Conservation (phyloP, 345 rosid genomes). For the Pelargonium nanum region DNA sequence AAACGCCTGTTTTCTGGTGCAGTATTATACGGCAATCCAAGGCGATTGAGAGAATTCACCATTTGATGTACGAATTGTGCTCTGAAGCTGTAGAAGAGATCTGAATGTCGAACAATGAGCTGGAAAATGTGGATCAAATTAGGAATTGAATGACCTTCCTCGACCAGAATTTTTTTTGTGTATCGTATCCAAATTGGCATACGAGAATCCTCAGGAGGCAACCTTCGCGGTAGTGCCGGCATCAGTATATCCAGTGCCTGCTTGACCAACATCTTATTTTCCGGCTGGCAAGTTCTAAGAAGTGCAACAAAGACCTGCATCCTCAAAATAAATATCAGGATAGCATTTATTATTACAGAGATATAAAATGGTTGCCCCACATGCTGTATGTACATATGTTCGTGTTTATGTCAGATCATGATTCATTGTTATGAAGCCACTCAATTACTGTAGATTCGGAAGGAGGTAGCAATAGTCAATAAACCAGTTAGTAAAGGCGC, state of each 20-base stretch:
- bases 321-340: constrained; percentile 2
- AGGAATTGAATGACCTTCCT: constrained; percentile 95
- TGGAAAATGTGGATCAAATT: constrained; percentile 98
- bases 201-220: constrained; percentile 92
- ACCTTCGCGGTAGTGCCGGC: constrained; percentile 95
- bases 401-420: background rate
- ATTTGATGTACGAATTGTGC: constrained; percentile 99
- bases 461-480: background rate
- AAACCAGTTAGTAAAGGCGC: background rate
- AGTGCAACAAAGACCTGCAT: constrained; percentile 97
- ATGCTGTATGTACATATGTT: background rate
- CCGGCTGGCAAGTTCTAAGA: constrained; percentile 96
- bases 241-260: constrained; percentile 97
- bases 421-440: background rate
- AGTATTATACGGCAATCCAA: constrained; percentile 91
- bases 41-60: constrained; percentile 97
- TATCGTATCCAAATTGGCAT: constrained; percentile 99
- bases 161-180: constrained; percentile 94
- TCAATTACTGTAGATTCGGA: no score
- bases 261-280: constrained; percentile 92
- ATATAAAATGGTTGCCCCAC: background rate
- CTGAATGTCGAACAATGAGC: constrained; percentile 93
- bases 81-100: constrained; percentile 94
- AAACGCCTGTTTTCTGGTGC: constrained; percentile 93
- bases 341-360: background rate